Base-by-base conservation (phyloP, 805 yeast genomes). In the Candida golubevii region DNA sequence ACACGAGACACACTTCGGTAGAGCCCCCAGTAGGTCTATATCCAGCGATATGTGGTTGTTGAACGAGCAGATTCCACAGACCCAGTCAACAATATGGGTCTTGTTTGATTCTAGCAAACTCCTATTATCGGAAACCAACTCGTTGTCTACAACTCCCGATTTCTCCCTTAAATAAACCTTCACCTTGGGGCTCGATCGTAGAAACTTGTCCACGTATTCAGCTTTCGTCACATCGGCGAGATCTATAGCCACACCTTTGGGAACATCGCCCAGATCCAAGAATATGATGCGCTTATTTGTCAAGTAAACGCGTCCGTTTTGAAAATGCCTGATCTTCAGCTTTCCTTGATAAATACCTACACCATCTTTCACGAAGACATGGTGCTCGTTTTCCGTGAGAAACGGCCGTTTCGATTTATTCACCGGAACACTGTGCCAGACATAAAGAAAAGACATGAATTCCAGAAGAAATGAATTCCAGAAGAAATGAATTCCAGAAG, bases 61-160 rank as follows among this genome's bases (percentile, higher is more conserved):
- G 58, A 72, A 85, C n/a, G 80, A 79, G 62, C 99, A 91, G 3
- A 93, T 90, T n/a, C 85, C 83, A 61, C 99, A 91, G 1, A 76
- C 74, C 99, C 99, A 91, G 28, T 72, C 67, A 13, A 59, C 47
- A n/a, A 39, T 28, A 18, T 36, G 35, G 4, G 41, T 41, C 13
- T 29, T 14, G 10, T 18, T 15, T 18, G 8, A 23, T 29, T 29
- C 15, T 2, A 14, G 14, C 23, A 18, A 18, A 18, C 23, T 5
- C 23, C 5, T 18, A 3, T 18, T 18, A 11, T 39, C 32, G n/a
- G 41, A 6, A 3, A 32, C 40, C 3, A 36, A 4, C 6, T 11
- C 30, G 6, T 13, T 6, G 12, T 27, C 15, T 23, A 18, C 31
- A 7, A n/a, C 2, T 11, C n/a, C 28, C 9, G 11, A 10, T n/a